Conservation (phyloP, 2,329 filamentous ascomycete species). For the Pestalotiopsis sp. region DNA sequence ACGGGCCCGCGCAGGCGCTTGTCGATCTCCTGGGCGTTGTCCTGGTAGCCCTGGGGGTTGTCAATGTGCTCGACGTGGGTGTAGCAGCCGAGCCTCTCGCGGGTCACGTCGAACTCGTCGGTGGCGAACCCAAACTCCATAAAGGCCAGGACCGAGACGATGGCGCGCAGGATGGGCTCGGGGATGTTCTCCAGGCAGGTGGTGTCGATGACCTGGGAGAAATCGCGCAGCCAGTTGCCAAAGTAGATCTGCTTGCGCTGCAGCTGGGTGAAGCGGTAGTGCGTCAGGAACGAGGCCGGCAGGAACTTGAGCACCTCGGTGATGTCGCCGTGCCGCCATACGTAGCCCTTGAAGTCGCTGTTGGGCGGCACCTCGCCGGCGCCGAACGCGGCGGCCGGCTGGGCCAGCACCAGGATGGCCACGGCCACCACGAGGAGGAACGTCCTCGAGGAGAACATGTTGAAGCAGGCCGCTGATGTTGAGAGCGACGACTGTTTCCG, state of each 20-base stretch:
- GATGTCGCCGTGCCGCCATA: conserved; percentile 45
- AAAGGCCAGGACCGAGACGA: conserved; percentile 58
- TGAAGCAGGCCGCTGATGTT: not conserved
- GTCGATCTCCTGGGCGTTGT: conserved; percentile 32
- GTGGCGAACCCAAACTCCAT: conserved; percentile 61
- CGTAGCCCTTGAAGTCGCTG: conserved; percentile 43
- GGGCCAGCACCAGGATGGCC: conserved; percentile 38
- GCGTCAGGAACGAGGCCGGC: conserved; percentile 39
- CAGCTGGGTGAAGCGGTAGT: conserved; percentile 40
- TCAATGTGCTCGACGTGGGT: conserved; percentile 58
- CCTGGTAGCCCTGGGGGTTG: conserved; percentile 41
- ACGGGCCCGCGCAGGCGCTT: conserved; percentile 31
- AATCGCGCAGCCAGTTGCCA: conserved; percentile 51
- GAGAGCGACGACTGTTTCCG: not conserved
- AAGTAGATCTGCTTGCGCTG: conserved; percentile 44
- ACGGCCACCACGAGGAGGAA: conserved; percentile 21
- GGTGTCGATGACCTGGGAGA: conserved; percentile 57
- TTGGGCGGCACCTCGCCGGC: conserved; percentile 39
- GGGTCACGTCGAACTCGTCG: conserved; percentile 58
- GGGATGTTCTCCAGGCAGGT: conserved; percentile 56
- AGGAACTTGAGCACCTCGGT: conserved; percentile 40
- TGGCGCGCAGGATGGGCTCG: conserved; percentile 54
- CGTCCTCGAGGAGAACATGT: conserved; percentile 2
- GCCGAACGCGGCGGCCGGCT: conserved; percentile 38
- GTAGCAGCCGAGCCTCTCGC: conserved; percentile 51